Evolutionary conservation across 768 basidiomycete species (phyloP), one percentile per base, ranked within the genome.

Genomic region (Pholiota microspora): DNA sequence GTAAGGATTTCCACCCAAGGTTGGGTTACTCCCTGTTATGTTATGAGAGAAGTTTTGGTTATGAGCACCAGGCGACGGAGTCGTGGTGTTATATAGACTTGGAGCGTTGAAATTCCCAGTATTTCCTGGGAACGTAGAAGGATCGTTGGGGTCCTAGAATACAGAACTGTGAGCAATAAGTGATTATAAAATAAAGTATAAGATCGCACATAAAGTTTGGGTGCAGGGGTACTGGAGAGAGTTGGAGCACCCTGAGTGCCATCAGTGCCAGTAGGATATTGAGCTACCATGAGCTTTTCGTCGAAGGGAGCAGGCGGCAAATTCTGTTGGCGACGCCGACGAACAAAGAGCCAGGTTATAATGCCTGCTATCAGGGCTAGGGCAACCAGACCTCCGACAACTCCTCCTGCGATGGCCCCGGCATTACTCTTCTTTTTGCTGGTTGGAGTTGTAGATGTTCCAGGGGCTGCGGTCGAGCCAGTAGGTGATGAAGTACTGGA

Each of bases 321-420:
- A 12, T 18, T 28, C 40, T 38, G 28, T 24, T 49, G 55, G 28
- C 32, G 47, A n/a, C 52, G 59, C n/a, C 57, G 61, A 9, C 59
- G 58, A 15, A 57, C 35, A 42, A 62, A 16, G 50, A 59, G 53
- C 56, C 53, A 62, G 23, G 60, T 40, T 23, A 59, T 15, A 2
- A 53, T 16, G 13, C 51, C 62, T n/a, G 49, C 57, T n/a, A 62
- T 23, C 2, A 64, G 38, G n/a, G 51, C 62, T 46, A 69, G 44
- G 5, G 49, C 54, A 4, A 58, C 61, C 38, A 67, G n/a, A 4
- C 63, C 66, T 40, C 63, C 68, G 12, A 67, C 58, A 3, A 63
- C 64, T 16, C 66, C 64, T 29, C 68, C 68, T 13, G 60, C 68
- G 24, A 68, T 66, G 13, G 64, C 59, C 4, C 60, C 68, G 9